phyloP scores from a whole-genome alignment of 441 rosid genomes.

The Caryocar brasiliense region DNA sequence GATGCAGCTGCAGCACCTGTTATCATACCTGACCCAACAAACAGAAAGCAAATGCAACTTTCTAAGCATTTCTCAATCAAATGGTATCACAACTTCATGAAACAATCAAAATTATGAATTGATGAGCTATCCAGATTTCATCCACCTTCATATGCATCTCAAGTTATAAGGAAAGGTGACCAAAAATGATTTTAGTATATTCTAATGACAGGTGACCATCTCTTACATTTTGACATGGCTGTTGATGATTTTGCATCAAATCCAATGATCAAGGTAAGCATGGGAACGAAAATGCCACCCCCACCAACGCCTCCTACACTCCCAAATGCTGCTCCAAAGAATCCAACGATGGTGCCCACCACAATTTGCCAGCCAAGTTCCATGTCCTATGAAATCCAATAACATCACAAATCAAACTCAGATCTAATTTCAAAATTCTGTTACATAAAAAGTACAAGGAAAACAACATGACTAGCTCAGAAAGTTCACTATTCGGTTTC shows the following conservation, averaged over 20 bases:
- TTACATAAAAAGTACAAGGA: neutral
- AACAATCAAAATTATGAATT: too few relatives aligned
- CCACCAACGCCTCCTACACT: conserved; percentile 52
- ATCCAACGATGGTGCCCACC: conserved; percentile 34
- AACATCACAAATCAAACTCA: too few relatives aligned
- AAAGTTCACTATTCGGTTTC: too few relatives aligned
- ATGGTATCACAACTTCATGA: too few relatives aligned
- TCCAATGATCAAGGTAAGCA: conserved; percentile 38
- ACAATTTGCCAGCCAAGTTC: conserved; percentile 37
- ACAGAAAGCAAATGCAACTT: neutral
- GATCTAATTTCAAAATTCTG: too few relatives aligned
- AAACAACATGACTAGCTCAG: too few relatives aligned
- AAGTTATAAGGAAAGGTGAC: too few relatives aligned
- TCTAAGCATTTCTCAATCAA: too few relatives aligned
- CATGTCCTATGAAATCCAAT: conserved; percentile 18
- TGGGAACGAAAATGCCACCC: conserved; percentile 44
- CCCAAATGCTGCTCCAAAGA: conserved; percentile 45
- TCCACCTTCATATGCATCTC: too few relatives aligned
- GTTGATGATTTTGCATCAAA: conserved; percentile 42
- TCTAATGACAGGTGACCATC: neutral
- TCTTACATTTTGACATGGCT: conserved; percentile 40
- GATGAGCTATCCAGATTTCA: too few relatives aligned
- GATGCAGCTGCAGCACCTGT: conserved; percentile 35
- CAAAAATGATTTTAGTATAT: too few relatives aligned
- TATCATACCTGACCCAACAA: conserved; percentile 27